phyloP scores from a whole-genome alignment of 441 rosid species.

The Corymbia citriodora region DNA sequence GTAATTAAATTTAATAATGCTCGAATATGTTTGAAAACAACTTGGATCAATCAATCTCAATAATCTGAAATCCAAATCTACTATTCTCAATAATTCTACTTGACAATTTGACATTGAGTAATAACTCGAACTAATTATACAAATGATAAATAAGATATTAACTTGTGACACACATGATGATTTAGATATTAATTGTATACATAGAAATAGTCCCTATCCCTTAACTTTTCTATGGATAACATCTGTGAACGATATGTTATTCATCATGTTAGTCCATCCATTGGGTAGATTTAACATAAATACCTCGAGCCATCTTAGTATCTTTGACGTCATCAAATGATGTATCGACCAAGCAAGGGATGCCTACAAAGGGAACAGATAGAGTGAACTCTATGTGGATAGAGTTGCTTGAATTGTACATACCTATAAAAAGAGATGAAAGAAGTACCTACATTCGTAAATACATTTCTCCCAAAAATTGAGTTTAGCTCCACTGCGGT shows the following conservation, averaged over 20 bases:
- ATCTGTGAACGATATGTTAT: neutral
- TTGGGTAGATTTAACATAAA: neutral
- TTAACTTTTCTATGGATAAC: neutral
- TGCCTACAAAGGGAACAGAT: neutral
- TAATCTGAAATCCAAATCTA: neutral
- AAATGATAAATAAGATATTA: neutral
- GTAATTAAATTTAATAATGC: neutral
- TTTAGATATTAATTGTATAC: neutral
- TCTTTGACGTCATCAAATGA: rapidly evolving
- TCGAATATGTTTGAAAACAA: neutral
- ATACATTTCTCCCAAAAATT: neutral
- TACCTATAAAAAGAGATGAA: neutral
- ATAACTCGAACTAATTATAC: neutral
- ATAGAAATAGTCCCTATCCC: neutral
- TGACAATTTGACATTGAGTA: neutral
- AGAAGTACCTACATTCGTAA: neutral
- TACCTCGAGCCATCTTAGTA: neutral
- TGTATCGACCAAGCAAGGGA: neutral
- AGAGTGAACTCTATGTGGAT: neutral
- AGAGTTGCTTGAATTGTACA: neutral
- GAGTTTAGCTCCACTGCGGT: neutral
- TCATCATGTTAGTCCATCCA: neutral
- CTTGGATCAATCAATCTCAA: neutral
- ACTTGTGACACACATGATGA: neutral
- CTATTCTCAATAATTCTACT: neutral